Percentiles rank a stretch among this genome's conserved stretches.
phyloP scores from a whole-genome alignment of 805 yeast genomes.

The Crinitomyces ghanaensis region DNA sequence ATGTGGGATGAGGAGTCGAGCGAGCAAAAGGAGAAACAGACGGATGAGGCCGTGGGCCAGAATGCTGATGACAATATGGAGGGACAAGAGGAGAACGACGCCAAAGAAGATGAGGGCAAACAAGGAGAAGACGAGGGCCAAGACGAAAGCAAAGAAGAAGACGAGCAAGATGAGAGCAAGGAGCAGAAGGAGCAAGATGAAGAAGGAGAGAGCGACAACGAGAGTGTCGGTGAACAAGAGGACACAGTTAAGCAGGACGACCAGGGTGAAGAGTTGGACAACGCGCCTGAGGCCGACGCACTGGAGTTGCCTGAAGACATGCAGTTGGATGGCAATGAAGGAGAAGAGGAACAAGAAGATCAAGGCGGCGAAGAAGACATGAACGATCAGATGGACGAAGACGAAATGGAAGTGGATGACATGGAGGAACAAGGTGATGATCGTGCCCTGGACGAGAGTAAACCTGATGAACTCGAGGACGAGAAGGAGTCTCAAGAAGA shows the following conservation, averaged over 20 bases:
- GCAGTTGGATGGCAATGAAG: constrained; percentile 73
- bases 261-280: constrained; percentile 52
- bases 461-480: constrained; percentile 25
- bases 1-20: constrained; percentile 89
- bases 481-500: constrained; percentile 20
- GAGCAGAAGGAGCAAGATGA: no score
- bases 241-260: constrained; percentile 75
- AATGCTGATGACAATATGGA: constrained; percentile 29
- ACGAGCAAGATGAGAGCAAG: constrained; percentile 34
- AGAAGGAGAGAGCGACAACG: constrained; percentile 43
- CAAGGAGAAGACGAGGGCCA: constrained; percentile 28
- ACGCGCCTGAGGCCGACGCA: constrained; percentile 75
- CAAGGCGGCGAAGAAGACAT: constrained; percentile 27
- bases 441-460: constrained; percentile 16
- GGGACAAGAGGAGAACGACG: constrained; percentile 16
- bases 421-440: constrained; percentile 23
- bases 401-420: constrained; percentile 19
- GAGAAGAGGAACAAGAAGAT: constrained; percentile 36
- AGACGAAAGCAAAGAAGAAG: constrained; percentile 26
- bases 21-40: constrained; percentile 58
- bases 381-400: constrained; percentile 24
- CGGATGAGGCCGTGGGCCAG: constrained; percentile 51
- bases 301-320: constrained; percentile 88
- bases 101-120: constrained; percentile 18
- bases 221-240: constrained; percentile 62